phyloP scores from a whole-genome alignment of 495 filamentous ascomycete species.

The Hypomontagnella monticulosa region DNA sequence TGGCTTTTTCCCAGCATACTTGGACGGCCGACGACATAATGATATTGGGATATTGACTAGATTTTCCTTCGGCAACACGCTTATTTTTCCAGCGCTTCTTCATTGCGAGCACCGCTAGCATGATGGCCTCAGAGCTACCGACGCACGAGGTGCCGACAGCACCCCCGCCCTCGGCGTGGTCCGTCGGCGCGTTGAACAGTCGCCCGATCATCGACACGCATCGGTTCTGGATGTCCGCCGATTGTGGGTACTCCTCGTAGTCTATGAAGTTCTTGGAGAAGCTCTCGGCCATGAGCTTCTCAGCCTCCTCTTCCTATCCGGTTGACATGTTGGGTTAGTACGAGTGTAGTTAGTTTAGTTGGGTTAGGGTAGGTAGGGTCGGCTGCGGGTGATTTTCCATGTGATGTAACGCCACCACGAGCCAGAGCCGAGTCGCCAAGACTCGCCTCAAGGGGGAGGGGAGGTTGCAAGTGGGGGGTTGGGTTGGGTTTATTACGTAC shows the following conservation, averaged over 20 bases:
- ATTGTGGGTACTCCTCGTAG: slow-evolving; percentile 91
- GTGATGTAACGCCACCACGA: slow-evolving; percentile 25
- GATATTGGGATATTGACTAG: slow-evolving; percentile 80
- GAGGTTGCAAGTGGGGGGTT: no score
- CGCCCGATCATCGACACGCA: slow-evolving; percentile 95
- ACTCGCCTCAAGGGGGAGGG: background rate
- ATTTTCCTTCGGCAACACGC: slow-evolving; percentile 79
- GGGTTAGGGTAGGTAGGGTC: background rate
- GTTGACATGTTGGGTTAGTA: background rate
- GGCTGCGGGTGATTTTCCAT: slow-evolving; percentile 14
- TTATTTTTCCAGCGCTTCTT: slow-evolving; percentile 94
- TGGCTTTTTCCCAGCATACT: slow-evolving; percentile 96
- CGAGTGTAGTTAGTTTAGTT: no score
- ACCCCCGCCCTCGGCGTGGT: slow-evolving; percentile 55
- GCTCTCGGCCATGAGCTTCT: slow-evolving; percentile 88
- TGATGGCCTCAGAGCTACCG: slow-evolving; percentile 89
- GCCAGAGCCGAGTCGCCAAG: slow-evolving; percentile 8
- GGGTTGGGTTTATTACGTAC: slow-evolving; percentile 49
- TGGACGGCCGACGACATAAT: slow-evolving; percentile 93
- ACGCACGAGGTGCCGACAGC: slow-evolving; percentile 87
- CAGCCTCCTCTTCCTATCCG: slow-evolving; percentile 83
- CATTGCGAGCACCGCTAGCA: slow-evolving; percentile 90
- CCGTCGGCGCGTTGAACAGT: slow-evolving; percentile 76
- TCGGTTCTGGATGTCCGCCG: slow-evolving; percentile 89
- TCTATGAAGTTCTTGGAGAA: slow-evolving; percentile 95